These are phyloP conservation scores for Acanthamoeba lenticulata DNA, from an alignment of 208 protist genomes.

Conservation along the genomic window DNA sequence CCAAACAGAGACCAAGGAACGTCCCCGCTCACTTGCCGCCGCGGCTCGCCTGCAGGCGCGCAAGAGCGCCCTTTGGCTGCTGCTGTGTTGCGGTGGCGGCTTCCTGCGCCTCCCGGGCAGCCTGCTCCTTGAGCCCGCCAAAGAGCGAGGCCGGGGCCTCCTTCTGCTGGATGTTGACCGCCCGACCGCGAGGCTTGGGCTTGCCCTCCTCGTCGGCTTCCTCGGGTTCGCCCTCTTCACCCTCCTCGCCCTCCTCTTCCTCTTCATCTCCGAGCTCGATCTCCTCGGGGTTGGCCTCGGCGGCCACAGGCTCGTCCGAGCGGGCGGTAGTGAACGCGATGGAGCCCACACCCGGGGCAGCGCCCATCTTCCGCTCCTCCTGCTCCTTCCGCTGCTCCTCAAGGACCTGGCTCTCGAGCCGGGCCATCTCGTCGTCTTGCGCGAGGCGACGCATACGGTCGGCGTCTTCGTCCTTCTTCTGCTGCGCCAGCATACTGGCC, in stretches of 20 bases:
- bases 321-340: conserved; percentile 40
- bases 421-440: conserved; percentile 33
- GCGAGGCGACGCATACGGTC: conserved; percentile 24
- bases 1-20: no score
- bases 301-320: neutral
- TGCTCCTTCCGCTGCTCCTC: conserved; percentile 4
- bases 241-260: conserved; percentile 27
- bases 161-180: conserved; percentile 58
- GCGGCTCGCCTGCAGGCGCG: neutral
- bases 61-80: conserved; percentile 29
- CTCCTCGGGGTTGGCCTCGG: conserved; percentile 60
- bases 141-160: conserved; percentile 1
- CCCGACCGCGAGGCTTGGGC: neutral
- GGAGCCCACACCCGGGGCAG: neutral
- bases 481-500: conserved; percentile 43
- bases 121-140: conserved; percentile 51
- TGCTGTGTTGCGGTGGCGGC: neutral
- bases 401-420: conserved; percentile 15
- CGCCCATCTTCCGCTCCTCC: neutral
- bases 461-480: conserved; percentile 2
- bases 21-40: neutral
- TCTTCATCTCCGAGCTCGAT: conserved; percentile 52
- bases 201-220: neutral
- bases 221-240: neutral
- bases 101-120: neutral